A percentile compares a stretch with the other conserved stretches of the same genome.
Conservation (phyloP, 768 basidiomycete genomes). For the Mycena indigotica region DNA sequence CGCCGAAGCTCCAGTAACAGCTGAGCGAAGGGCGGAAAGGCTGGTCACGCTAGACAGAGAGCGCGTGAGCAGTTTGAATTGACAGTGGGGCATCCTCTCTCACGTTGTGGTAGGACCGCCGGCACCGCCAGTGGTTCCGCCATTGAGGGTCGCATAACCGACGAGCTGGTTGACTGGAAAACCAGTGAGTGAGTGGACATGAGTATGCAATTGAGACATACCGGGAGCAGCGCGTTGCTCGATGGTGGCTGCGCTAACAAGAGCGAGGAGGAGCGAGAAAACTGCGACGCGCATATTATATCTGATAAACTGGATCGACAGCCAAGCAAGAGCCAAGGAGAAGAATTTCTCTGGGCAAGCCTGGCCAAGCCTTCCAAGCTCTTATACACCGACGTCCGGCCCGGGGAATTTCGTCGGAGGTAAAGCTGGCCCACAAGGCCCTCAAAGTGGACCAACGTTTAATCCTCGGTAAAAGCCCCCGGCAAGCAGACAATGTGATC, state of each 20-base stretch:
- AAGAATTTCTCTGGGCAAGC: no score
- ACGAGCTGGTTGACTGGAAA: slow-evolving; percentile 13
- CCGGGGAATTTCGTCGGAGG: no score
- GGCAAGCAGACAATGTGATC: no score
- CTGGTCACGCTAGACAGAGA: slow-evolving; percentile 17
- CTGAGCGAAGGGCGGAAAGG: slow-evolving; percentile 16
- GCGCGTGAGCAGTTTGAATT: no score
- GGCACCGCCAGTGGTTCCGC: slow-evolving; percentile 20
- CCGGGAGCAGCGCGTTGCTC: slow-evolving; percentile 16
- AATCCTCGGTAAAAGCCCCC: no score
- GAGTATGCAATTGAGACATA: neutral
- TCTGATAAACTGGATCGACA: neutral
- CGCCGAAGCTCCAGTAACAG: slow-evolving; percentile 9
- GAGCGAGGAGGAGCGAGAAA: slow-evolving; percentile 5
- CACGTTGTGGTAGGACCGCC: slow-evolving; percentile 19
- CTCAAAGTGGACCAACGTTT: no score
- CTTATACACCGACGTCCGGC: no score
- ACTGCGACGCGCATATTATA: neutral
- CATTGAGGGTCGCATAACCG: slow-evolving; percentile 21
- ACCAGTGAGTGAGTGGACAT: neutral
- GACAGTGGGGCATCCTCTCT: no score
- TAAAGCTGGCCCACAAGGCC: no score
- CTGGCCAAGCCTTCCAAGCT: no score
- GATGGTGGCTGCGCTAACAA: slow-evolving; percentile 9
- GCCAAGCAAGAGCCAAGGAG: no score